Evolutionary conservation across 169 alveolate species (phyloP).

Genomic region (Plasmodium inui): DNA sequence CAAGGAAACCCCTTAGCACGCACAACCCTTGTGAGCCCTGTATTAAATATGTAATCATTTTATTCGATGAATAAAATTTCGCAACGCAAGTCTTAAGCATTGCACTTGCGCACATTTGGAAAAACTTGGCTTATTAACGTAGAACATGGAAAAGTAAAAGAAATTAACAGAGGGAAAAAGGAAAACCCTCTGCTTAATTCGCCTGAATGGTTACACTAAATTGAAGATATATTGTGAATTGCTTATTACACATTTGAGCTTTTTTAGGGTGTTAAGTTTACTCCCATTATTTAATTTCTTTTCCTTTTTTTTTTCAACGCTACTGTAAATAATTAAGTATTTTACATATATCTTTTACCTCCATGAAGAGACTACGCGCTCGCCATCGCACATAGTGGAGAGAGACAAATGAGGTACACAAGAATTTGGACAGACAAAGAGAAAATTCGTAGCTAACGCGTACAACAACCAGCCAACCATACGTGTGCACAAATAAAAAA

Average conservation of each 20-base stretch:
- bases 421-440: not conserved
- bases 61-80: slow-evolving; percentile 4
- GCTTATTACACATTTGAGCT: not conserved
- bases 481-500: not conserved
- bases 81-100: not conserved
- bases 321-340: not conserved
- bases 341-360: slow-evolving; percentile 2
- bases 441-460: not conserved
- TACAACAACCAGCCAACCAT: not conserved
- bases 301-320: not conserved
- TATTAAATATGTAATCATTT: not conserved
- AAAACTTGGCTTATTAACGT: slow-evolving; percentile 1
- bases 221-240: not conserved
- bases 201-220: not conserved
- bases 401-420: not conserved
- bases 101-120: not conserved
- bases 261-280: not conserved
- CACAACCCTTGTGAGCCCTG: not conserved
- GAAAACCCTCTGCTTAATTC: not conserved
- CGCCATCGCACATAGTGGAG: not conserved
- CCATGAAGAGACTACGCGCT: not conserved
- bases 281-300: not conserved
- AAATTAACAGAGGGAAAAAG: not conserved
- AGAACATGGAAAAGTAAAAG: slow-evolving; percentile 8
- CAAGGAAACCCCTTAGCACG: not conserved